phyloP scores from a whole-genome alignment of 352 stramenopile genomes.

The Globisporangium viniferum region DNA sequence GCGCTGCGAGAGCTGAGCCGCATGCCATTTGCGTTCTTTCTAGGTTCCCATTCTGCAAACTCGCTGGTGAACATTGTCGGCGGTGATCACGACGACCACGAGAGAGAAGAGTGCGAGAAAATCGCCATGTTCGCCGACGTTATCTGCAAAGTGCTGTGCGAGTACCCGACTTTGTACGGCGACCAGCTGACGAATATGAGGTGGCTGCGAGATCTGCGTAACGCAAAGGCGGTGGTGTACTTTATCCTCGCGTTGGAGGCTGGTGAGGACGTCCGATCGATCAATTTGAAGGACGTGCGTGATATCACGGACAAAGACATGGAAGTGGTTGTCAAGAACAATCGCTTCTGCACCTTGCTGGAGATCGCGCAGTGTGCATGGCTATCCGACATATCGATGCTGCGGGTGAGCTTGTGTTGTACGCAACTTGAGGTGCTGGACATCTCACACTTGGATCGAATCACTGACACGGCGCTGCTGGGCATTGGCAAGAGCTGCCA shows the following conservation, averaged over 20 bases:
- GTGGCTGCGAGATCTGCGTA: constrained; percentile 53
- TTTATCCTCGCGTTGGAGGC: constrained; percentile 59
- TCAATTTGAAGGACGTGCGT: constrained; percentile 52
- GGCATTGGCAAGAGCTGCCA: constrained; percentile 51
- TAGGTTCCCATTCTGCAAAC: constrained; percentile 50
- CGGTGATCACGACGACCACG: constrained; percentile 25
- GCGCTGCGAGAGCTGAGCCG: constrained; percentile 42
- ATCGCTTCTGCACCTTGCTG: constrained; percentile 46
- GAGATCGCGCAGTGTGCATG: constrained; percentile 33
- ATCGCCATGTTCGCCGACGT: constrained; percentile 63
- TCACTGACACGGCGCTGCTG: constrained; percentile 56
- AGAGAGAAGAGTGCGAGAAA: constrained; percentile 35
- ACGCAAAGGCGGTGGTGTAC: constrained; percentile 52
- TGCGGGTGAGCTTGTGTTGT: constrained; percentile 40
- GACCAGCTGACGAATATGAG: constrained; percentile 64
- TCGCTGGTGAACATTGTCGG: constrained; percentile 54
- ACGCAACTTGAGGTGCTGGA: constrained; percentile 76
- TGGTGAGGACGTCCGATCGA: constrained; percentile 43
- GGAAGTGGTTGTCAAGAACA: constrained; percentile 53
- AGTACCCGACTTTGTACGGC: constrained; percentile 64
- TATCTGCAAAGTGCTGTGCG: constrained; percentile 53
- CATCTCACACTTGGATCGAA: constrained; percentile 54
- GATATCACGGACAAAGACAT: constrained; percentile 57
- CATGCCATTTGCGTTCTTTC: constrained; percentile 72
- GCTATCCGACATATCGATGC: constrained; percentile 43